Evolutionary conservation across 2,329 filamentous ascomycete genomes (phyloP).

Genomic region (Periglandula ipomoeae): DNA sequence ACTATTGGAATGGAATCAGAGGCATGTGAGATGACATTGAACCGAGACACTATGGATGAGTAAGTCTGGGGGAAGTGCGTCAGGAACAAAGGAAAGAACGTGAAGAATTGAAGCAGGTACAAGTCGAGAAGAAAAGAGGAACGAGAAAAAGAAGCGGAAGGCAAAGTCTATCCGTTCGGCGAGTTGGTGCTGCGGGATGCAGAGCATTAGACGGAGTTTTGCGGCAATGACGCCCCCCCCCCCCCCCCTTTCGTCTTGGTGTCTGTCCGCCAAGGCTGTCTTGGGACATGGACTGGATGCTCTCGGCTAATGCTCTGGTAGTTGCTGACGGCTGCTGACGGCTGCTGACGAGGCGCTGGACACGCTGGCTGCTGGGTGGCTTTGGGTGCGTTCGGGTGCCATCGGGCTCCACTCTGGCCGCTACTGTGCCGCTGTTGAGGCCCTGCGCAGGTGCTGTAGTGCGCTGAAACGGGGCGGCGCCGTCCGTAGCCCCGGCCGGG

Average conservation of each 20-base stretch:
- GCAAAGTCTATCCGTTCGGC: background rate
- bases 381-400: background rate
- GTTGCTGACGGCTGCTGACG: background rate
- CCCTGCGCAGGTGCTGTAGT: background rate
- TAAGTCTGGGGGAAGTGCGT: background rate
- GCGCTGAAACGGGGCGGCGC: slow-evolving; percentile 2
- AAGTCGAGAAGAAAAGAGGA: background rate
- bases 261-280: too few relatives aligned
- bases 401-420: background rate
- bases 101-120: background rate
- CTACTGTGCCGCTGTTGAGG: background rate
- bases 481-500: slow-evolving; percentile 1
- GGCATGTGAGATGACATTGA: slow-evolving; percentile 1
- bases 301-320: too few relatives aligned
- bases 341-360: too few relatives aligned
- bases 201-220: slow-evolving; percentile 3
- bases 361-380: too few relatives aligned
- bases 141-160: background rate
- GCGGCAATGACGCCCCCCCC: slow-evolving; percentile 2
- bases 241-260: too few relatives aligned
- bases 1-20: background rate
- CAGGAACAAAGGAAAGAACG: background rate
- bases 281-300: too few relatives aligned
- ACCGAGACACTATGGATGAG: background rate
- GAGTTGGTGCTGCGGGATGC: background rate